A percentile compares a stretch with the other conserved stretches of the same genome.
phyloP scores from a whole-genome alignment of 768 basidiomycete genomes.

The Baorangia bicolor region DNA sequence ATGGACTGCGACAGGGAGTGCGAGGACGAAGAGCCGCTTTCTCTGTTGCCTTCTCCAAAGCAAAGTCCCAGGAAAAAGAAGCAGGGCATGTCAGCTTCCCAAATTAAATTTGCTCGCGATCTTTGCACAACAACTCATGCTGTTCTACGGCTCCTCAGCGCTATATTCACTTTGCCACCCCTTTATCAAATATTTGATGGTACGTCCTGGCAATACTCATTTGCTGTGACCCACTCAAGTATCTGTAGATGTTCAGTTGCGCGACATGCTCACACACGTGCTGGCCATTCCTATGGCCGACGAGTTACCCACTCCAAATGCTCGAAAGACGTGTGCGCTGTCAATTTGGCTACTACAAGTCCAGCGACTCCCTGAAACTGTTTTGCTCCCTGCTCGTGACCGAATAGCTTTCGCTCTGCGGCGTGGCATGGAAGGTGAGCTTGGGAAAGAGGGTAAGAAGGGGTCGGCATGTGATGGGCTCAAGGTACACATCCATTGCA shows the following conservation, averaged over 20 bases:
- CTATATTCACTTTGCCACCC: slow-evolving; percentile 59
- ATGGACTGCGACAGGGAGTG: slow-evolving; percentile 23
- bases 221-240: slow-evolving; percentile 5
- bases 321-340: slow-evolving; percentile 82
- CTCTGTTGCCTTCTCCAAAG: slow-evolving; percentile 64
- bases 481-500: slow-evolving; percentile 47
- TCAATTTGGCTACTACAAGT: slow-evolving; percentile 72
- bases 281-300: slow-evolving; percentile 72
- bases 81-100: slow-evolving; percentile 72
- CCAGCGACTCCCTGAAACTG: slow-evolving; percentile 62
- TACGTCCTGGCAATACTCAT: slow-evolving; percentile 31
- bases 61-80: slow-evolving; percentile 56
- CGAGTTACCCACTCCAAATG: slow-evolving; percentile 74
- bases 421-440: slow-evolving; percentile 78
- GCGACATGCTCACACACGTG: slow-evolving; percentile 57
- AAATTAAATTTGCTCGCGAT: slow-evolving; percentile 78
- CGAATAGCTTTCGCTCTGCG: slow-evolving; percentile 70
- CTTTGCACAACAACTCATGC: slow-evolving; percentile 71
- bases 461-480: slow-evolving; percentile 77
- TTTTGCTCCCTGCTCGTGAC: slow-evolving; percentile 61
- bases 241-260: slow-evolving; percentile 54
- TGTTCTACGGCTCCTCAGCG: slow-evolving; percentile 62
- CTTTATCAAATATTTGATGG: slow-evolving; percentile 62
- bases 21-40: slow-evolving; percentile 27
- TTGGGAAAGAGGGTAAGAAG: slow-evolving; percentile 89